Percentiles rank a stretch among this genome's conserved stretches.
Conservation (phyloP, 371 early-diverging fungal species). For the Mortierella sp. region DNA sequence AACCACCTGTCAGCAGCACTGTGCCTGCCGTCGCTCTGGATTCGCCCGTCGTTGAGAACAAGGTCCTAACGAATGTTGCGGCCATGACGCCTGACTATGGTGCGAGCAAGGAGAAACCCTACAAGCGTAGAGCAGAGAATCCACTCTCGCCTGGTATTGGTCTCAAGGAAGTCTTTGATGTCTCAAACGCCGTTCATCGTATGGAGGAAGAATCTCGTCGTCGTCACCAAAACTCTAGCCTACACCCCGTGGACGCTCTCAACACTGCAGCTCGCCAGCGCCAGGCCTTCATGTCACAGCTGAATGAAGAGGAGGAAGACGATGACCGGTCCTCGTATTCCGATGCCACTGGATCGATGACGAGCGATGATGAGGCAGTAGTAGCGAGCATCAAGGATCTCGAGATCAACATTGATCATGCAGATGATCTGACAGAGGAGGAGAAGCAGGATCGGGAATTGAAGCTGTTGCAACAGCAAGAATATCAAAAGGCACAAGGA, state of each 20-base stretch:
- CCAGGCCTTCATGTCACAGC: slow-evolving; percentile 45
- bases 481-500: slow-evolving; percentile 50
- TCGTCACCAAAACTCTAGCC: slow-evolving; percentile 35
- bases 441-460: slow-evolving; percentile 30
- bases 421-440: slow-evolving; percentile 14
- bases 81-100: slow-evolving; percentile 34
- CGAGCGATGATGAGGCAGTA: slow-evolving; percentile 37
- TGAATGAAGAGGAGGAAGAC: slow-evolving; percentile 49
- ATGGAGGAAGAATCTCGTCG: slow-evolving; percentile 69
- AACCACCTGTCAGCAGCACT: slow-evolving; percentile 26
- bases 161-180: slow-evolving; percentile 69
- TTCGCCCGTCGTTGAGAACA: slow-evolving; percentile 35
- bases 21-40: slow-evolving; percentile 32
- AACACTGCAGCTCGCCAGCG: slow-evolving; percentile 35
- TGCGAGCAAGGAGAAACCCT: slow-evolving; percentile 39
- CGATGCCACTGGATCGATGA: slow-evolving; percentile 13
- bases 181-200: slow-evolving; percentile 70
- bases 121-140: slow-evolving; percentile 50
- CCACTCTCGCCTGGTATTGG: slow-evolving; percentile 61
- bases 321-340: slow-evolving; percentile 26
- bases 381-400: slow-evolving; percentile 12
- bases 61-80: slow-evolving; percentile 17
- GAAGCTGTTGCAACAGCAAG: slow-evolving; percentile 42
- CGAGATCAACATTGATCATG: slow-evolving; percentile 26
- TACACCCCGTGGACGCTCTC: slow-evolving; percentile 41